Conservation (phyloP, 257 asterid genomes). For the Echites panduratus region DNA sequence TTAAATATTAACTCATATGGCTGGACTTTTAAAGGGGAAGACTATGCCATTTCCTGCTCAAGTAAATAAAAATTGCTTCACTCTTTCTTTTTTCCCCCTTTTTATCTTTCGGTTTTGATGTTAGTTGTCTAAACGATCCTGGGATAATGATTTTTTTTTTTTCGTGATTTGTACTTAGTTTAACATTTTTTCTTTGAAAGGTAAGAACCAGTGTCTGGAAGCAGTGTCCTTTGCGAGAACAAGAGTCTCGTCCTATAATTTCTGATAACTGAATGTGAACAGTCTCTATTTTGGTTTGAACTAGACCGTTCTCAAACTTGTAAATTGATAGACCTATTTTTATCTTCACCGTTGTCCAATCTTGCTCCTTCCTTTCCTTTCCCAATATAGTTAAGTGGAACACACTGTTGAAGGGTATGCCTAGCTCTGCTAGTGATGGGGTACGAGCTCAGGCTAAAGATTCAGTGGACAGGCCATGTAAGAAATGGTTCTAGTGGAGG, state of each 20-base stretch:
- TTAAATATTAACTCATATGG: constrained; percentile 39
- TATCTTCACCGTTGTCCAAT: constrained; percentile 28
- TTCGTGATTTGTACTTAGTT: background rate
- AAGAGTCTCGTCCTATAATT: constrained; percentile 42
- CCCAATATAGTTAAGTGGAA: constrained; percentile 13
- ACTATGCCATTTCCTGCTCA: constrained; percentile 59
- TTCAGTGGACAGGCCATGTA: background rate
- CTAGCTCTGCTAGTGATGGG: constrained; percentile 11
- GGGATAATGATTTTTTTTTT: background rate
- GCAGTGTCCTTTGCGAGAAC: constrained; percentile 50
- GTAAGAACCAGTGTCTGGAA: constrained; percentile 25
- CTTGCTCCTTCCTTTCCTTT: constrained; percentile 17
- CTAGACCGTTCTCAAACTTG: constrained; percentile 47
- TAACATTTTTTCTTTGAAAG: constrained; percentile 28
- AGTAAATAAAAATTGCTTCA: constrained; percentile 23
- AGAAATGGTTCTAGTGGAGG: background rate
- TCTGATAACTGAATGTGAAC: constrained; percentile 47
- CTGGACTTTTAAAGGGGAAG: constrained; percentile 43
- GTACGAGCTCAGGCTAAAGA: constrained; percentile 12
- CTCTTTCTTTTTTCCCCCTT: background rate
- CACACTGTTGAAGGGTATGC: constrained; percentile 8
- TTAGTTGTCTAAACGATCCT: background rate
- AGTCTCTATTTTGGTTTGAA: constrained; percentile 55
- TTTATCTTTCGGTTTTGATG: background rate
- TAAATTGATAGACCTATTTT: constrained; percentile 36